A percentile compares a stretch with the other conserved stretches of the same genome.
phyloP scores from a whole-genome alignment of 225 moss, liverwort and hornwort genomes.

The Bryoerythrophyllum caledonicum region DNA sequence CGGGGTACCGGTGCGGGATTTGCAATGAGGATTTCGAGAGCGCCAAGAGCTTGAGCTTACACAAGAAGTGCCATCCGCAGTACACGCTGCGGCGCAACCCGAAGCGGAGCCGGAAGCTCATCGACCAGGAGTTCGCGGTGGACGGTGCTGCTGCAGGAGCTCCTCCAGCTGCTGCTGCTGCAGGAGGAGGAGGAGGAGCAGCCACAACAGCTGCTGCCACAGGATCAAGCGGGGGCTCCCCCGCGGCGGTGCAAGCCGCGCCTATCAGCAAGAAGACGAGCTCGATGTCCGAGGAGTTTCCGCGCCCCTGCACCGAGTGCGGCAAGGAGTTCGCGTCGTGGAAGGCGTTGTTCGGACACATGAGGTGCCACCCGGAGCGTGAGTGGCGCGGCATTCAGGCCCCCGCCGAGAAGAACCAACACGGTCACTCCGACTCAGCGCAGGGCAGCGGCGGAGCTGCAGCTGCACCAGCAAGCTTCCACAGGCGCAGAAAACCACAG shows the following conservation, averaged over 20 bases:
- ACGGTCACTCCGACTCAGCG: constrained; percentile 14
- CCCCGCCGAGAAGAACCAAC: constrained; percentile 55
- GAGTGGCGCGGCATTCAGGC: constrained; percentile 93
- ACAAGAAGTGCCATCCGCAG: constrained; percentile 78
- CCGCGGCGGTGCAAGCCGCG: constrained; percentile 21
- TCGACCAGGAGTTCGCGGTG: constrained; percentile 90
- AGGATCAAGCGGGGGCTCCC: constrained; percentile 36
- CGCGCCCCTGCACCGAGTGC: constrained; percentile 75
- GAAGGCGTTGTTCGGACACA: constrained; percentile 97
- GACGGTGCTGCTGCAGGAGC: constrained; percentile 33
- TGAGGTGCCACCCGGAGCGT: constrained; percentile 98
- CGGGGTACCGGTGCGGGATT: constrained; percentile 59
- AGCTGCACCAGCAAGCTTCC: constrained; percentile 30
- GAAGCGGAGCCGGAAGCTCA: constrained; percentile 88
- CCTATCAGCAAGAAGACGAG: constrained; percentile 70
- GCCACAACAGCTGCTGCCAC: too few relatives aligned
- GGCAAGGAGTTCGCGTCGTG: constrained; percentile 83
- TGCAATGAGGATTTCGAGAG: constrained; percentile 78
- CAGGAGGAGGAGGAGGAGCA: too few relatives aligned
- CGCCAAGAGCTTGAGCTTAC: constrained; percentile 69
- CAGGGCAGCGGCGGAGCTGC: constrained; percentile 31
- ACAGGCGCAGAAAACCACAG: constrained; percentile 62
- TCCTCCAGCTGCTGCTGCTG: too few relatives aligned
- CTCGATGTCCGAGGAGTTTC: constrained; percentile 59
- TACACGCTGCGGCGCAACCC: constrained; percentile 86